Evolutionary conservation across 2,329 filamentous ascomycete genomes (phyloP).

Genomic region (Arachnomyces sp.): DNA sequence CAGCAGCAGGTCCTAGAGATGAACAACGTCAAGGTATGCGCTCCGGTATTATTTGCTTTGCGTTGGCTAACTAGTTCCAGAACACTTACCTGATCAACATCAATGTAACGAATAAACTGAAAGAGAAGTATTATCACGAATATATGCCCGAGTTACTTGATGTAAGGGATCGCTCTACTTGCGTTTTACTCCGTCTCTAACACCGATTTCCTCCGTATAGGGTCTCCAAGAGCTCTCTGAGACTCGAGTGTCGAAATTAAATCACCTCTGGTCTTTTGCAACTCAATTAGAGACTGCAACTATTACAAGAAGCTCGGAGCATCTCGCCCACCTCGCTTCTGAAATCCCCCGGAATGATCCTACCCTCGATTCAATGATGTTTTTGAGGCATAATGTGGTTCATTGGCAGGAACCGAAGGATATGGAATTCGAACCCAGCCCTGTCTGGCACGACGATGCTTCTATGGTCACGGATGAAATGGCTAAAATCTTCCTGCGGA

Average conservation of each 20-base stretch:
- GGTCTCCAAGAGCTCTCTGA: slow-evolving; percentile 86
- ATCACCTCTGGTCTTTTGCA: slow-evolving; percentile 75
- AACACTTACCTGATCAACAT: slow-evolving; percentile 96
- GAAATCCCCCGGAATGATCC: slow-evolving; percentile 87
- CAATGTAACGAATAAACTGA: slow-evolving; percentile 95
- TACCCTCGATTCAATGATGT: slow-evolving; percentile 93
- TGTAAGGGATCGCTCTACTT: slow-evolving; percentile 40
- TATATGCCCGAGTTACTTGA: slow-evolving; percentile 91
- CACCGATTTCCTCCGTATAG: slow-evolving; percentile 23
- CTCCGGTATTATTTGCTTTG: slow-evolving; percentile 15
- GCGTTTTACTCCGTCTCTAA: slow-evolving; percentile 3
- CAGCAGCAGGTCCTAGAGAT: slow-evolving; percentile 89
- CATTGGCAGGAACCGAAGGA: slow-evolving; percentile 76
- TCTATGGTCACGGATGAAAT: slow-evolving; percentile 76
- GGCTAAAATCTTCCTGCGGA: slow-evolving; percentile 83
- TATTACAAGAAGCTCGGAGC: slow-evolving; percentile 62
- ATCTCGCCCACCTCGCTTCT: slow-evolving; percentile 62
- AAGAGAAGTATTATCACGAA: slow-evolving; percentile 94
- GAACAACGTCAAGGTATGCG: slow-evolving; percentile 71
- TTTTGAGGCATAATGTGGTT: slow-evolving; percentile 80
- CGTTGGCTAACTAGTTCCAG: slow-evolving; percentile 24
- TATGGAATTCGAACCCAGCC: slow-evolving; percentile 84
- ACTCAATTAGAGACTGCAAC: slow-evolving; percentile 72
- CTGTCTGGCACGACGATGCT: slow-evolving; percentile 93
- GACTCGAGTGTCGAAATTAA: slow-evolving; percentile 74